Base-by-base conservation (phyloP, 169 alveolate genomes). In the Babesia gibsoni region DNA sequence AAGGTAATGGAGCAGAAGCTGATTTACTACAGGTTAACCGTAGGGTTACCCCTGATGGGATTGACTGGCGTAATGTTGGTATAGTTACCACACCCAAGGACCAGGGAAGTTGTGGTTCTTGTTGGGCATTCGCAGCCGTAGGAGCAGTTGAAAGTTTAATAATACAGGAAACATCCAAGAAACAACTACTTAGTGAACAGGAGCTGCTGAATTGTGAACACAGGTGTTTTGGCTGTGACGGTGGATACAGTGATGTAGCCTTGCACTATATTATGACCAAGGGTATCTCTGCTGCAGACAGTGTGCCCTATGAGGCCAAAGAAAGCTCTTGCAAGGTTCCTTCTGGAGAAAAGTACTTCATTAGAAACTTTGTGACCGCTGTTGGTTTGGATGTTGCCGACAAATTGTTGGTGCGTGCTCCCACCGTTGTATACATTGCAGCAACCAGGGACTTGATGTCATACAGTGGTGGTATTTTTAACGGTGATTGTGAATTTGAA, bases 401-500 rank as follows among this genome's bases (percentile, higher is more conserved):
- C 22, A 57, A 64, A 66, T 73, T 66, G 22, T 61, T 84, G 49
- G 89, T 74, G 20, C 48, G 39, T 35, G 66, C 74, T 14, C 95
- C 95, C 8, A 91, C 94, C 32, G 91, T 96, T 14, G 95, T 94
- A 18, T 95, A 94, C 30, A 84, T 96, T 43, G 95, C 91, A 68
- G 98, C 94, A 37, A 48, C 79, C 48, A 83, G 80, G 23, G 94
- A 92, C 88, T 70, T 83, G 48, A 68, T 91, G 67, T 84, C 59
- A 82, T 96, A 96, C 80, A 43, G 50, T n/a, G 88, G 89, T 20
- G 95, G 95, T 8, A 50, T 90, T 0, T 83, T 43, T 53, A 74
- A 82, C 66, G 91, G 89, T 2, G 70, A 65, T 9, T 91, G 95
- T 52, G 72, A 58, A n/a, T 42, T 16, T 22, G 25, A 35, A 5